Base-by-base conservation (phyloP, 1,284 basidiomycete genomes). In the Xerocomus amazonicus region DNA sequence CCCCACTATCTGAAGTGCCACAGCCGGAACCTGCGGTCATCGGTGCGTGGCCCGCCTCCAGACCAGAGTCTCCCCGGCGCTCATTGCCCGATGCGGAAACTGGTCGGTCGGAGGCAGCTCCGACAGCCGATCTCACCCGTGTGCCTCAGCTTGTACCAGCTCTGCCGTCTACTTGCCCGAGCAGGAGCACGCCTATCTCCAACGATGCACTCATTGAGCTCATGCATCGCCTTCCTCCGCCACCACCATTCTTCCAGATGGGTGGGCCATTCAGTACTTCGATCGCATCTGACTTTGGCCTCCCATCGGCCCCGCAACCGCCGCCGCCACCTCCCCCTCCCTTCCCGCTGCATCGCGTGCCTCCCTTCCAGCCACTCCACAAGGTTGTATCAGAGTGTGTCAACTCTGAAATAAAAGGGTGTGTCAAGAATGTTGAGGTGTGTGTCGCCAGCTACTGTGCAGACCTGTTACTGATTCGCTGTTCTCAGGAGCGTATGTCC, bases 41-140 rank as follows among this genome's bases (percentile, higher is more conserved):
- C 13, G 70, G 68, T 19, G 66, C 70, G 14, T 72, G 69, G 60
- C 66, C 70, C 9, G 33, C 41, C 27, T 69, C 65, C 6, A 56
- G 65, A 32, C 57, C 63, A 4, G 57, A 64, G 29, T 66, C 66
- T 2, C 55, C 59, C 16, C 52, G 42, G 17, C 52, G 47, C 33
- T 37, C 54, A 16, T 50, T 52, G 10, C 48, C 54, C 36, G 59
- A 51, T 47, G 39, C 46, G 29, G 62, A 56, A 28, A 19, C 38
- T 14, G 33, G 14, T 2, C 53, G 42, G 31, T 43, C 49, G 8
- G 61, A 62, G 27, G 31, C 41, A 2, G 44, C 37, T 9, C 35
- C 43, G 14, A 49, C 5, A 9, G 42, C 45, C 10, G 53, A 56
- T 14, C 29, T 14, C 6, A 48, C 44, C 9, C 36, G 12, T 9